Evolutionary conservation across 2,329 filamentous ascomycete genomes (phyloP).

Genomic region (Teratosphaeria nubilosa): DNA sequence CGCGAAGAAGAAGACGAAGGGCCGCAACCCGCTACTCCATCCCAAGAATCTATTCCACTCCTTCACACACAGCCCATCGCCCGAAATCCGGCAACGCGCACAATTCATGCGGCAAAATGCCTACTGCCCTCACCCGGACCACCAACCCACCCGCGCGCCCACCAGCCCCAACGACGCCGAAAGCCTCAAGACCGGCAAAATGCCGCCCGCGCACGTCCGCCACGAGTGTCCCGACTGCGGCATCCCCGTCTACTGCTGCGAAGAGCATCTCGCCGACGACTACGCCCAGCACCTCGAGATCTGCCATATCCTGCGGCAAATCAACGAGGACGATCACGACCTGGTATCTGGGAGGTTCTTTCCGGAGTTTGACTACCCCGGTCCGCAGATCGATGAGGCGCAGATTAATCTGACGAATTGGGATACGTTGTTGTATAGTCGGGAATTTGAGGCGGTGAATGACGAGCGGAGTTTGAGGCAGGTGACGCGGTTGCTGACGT

Average conservation of each 20-base stretch:
- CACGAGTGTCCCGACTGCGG: conserved; percentile 97
- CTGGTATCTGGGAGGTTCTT: conserved; percentile 83
- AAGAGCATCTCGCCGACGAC: conserved; percentile 92
- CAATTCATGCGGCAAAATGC: conserved; percentile 89
- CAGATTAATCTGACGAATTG: conserved; percentile 96
- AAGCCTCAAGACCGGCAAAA: conserved; percentile 46
- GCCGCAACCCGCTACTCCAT: conserved; percentile 39
- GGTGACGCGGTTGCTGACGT: conserved; percentile 84
- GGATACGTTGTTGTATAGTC: conserved; percentile 92
- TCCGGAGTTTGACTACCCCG: conserved; percentile 86
- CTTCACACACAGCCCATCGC: conserved; percentile 78
- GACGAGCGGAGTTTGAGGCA: conserved; percentile 85
- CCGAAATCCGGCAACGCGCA: conserved; percentile 76
- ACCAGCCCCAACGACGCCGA: conserved; percentile 56
- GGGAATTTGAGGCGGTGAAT: conserved; percentile 85
- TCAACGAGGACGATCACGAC: conserved; percentile 98
- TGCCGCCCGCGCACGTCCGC: conserved; percentile 69
- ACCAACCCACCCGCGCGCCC: conserved; percentile 63
- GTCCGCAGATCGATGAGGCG: conserved; percentile 80
- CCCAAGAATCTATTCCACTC: conserved; percentile 86
- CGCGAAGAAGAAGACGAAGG: background rate
- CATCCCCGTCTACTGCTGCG: conserved; percentile 83
- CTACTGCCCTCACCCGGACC: conserved; percentile 82
- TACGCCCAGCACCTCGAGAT: conserved; percentile 88
- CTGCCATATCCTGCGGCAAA: conserved; percentile 81